Evolutionary conservation across 805 yeast genomes (phyloP), one percentile per base, ranked within the genome.

Genomic region (Saccharomycopsis sp.): DNA sequence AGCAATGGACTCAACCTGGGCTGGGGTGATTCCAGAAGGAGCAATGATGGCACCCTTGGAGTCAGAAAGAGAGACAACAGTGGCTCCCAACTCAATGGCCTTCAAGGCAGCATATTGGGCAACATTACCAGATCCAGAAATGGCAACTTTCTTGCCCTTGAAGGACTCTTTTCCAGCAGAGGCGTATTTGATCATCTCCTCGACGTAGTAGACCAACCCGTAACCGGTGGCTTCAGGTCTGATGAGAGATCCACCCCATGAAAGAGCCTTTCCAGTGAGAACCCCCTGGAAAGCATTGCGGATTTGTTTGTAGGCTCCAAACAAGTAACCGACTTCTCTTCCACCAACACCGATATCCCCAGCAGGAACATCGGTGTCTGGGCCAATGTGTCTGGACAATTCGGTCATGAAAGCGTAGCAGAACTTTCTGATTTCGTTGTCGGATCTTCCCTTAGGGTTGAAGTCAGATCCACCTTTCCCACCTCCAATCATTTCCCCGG

Each of bases 311-410:
- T 89, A 92, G 66, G 97, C 97, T 77, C 99, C 99, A 68, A 90
- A 94, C 73, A 92, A 78, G 88, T 74, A 92, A 67, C 97, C 97
- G 64, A 91, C 81, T 79, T 90, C 96, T 75, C 95, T 84, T 68
- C 97, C 98, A 79, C 97, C 97, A 64, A 90, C 96, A 81, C 96
- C 97, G 74, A 92, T 92, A 77, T 92, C 99, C 76, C 99, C 99
- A 66, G 99, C 99, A 71, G 99, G 99, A 57, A 94, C 97, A 78
- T 92, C 99, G 61, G 96, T 90, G 76, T 89, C 92, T 71, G 87
- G 91, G 63, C 98, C 99, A 77, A 92, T 92, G 84, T 91, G 91
- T 75, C 96, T 87, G 65, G 91, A 84, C 69, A 92, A 84, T 78
- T 92, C 97, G 75, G 89, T 81, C 97, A 92, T 92, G 82, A 92